Evolutionary conservation across 2,329 filamentous ascomycete species (phyloP).

Genomic region (Botrytis medusae): DNA sequence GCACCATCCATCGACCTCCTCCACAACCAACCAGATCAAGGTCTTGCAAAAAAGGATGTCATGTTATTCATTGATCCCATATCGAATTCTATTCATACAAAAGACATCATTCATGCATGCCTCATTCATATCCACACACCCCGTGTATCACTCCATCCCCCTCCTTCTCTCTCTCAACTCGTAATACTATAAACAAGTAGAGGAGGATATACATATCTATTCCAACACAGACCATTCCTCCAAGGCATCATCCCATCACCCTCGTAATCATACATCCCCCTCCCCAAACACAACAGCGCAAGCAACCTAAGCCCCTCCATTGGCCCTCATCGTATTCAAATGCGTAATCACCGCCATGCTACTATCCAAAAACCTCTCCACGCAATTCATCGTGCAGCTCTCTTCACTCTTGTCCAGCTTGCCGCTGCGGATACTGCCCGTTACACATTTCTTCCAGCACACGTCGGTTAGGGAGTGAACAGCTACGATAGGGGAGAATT

Average conservation of each 20-base stretch:
- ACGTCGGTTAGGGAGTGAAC: conserved; percentile 69
- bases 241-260: too few relatives aligned
- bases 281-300: neutral
- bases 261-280: neutral
- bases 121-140: neutral
- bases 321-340: conserved; percentile 62
- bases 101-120: neutral
- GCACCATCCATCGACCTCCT: neutral
- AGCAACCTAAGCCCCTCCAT: neutral
- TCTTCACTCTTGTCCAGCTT: conserved; percentile 78
- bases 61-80: neutral
- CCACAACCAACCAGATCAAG: neutral
- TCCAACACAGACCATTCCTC: neutral
- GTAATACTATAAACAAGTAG: neutral
- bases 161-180: too few relatives aligned
- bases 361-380: conserved; percentile 89
- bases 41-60: neutral
- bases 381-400: conserved; percentile 85
- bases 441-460: conserved; percentile 95
- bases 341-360: conserved; percentile 84
- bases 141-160: neutral
- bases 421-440: conserved; percentile 66
- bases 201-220: neutral
- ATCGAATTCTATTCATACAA: neutral
- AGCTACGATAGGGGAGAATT: conserved; percentile 49